phyloP scores from a whole-genome alignment of 192 early-diverging fungal species.

The Paraglomus brasilianum region DNA sequence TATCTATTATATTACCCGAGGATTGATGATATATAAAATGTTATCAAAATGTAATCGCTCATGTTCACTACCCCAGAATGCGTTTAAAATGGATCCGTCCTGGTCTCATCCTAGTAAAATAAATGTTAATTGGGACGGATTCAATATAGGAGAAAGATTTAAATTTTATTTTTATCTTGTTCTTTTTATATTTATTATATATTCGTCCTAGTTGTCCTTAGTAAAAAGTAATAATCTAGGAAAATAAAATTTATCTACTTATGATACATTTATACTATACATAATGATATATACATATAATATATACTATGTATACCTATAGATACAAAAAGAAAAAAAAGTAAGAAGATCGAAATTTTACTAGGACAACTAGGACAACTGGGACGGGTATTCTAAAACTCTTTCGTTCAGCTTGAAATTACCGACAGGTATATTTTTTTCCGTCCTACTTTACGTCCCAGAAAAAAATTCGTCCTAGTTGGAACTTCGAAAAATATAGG shows the following conservation, averaged over 20 bases:
- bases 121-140: conserved; percentile 13
- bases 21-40: too few species aligned
- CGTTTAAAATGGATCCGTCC: conserved; percentile 23
- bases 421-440: conserved; percentile 26
- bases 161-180: conserved; percentile 28
- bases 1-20: too few species aligned
- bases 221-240: conserved; percentile 26
- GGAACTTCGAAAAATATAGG: conserved; percentile 27
- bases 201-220: conserved; percentile 25
- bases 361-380: conserved; percentile 27
- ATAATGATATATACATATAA: conserved; percentile 29
- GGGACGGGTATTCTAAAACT: conserved; percentile 21
- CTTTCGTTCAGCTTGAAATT: conserved; percentile 28
- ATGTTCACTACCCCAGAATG: background rate
- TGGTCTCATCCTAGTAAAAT: conserved; percentile 26
- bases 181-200: conserved; percentile 32
- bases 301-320: conserved; percentile 31
- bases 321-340: conserved; percentile 31
- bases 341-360: conserved; percentile 26
- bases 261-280: conserved; percentile 30
- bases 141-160: conserved; percentile 27
- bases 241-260: conserved; percentile 29
- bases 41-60: too few species aligned
- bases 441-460: conserved; percentile 5
- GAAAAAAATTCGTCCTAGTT: conserved; percentile 23